Conservation (phyloP, 2,329 filamentous ascomycete genomes). For the Trichoderma sp. region DNA sequence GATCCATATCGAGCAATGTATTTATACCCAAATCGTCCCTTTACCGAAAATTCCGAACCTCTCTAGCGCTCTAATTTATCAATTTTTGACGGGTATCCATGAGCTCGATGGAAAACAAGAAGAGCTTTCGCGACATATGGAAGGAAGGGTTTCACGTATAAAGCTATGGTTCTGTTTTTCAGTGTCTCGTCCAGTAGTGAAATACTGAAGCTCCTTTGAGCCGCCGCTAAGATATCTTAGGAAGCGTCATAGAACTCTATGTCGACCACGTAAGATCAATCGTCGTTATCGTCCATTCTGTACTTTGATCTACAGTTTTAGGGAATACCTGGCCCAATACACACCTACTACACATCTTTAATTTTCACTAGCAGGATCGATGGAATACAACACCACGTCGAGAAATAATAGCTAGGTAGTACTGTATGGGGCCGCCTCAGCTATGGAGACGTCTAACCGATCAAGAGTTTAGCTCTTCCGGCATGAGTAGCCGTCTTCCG, state of each 20-base stretch:
- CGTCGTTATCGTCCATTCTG: not conserved
- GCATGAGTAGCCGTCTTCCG: not conserved
- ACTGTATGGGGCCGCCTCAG: not conserved
- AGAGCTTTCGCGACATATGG: not conserved
- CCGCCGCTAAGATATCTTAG: not conserved
- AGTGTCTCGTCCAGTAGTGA: not conserved
- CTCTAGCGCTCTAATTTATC: not conserved
- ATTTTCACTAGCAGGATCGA: not conserved
- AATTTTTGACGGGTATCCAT: not conserved
- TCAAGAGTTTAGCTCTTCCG: not conserved
- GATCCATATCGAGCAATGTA: not conserved
- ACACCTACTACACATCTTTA: not conserved
- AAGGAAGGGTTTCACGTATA: not conserved
- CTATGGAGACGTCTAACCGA: not conserved
- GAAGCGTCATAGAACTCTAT: not conserved
- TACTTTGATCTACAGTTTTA: not conserved
- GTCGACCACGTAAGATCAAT: not conserved
- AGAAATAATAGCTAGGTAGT: not conserved
- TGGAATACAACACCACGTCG: not conserved
- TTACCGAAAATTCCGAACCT: not conserved
- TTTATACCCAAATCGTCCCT: not conserved
- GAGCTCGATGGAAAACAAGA: not conserved
- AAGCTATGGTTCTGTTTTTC: not conserved
- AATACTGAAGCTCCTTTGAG: not conserved
- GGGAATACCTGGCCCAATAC: not conserved